Percentiles rank a stretch among this genome's conserved stretches.
Evolutionary conservation across 2,329 filamentous ascomycete species (phyloP).

Genomic region (Periconia sp.): DNA sequence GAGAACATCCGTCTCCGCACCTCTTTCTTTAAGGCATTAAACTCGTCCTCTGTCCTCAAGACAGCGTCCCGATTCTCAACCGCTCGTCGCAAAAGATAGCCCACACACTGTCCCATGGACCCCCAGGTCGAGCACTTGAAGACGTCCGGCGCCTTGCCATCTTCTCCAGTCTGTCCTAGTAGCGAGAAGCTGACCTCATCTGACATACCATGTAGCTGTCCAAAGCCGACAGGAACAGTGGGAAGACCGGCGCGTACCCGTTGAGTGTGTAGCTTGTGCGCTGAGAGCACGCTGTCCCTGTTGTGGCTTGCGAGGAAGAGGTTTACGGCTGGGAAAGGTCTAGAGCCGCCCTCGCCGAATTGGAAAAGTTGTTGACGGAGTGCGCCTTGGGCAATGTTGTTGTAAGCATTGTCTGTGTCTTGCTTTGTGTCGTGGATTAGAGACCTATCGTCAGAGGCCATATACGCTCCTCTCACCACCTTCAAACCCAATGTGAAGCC

Average conservation of each 20-base stretch:
- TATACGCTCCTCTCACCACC: constrained; percentile 64
- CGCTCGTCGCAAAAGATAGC: constrained; percentile 67
- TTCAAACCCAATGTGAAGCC: constrained; percentile 62
- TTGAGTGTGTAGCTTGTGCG: constrained; percentile 56
- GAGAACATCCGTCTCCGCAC: constrained; percentile 25
- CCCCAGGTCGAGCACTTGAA: constrained; percentile 67
- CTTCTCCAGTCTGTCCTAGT: constrained; percentile 25
- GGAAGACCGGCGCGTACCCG: constrained; percentile 45
- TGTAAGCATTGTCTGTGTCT: constrained; percentile 68
- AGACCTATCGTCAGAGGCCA: constrained; percentile 56
- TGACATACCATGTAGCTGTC: constrained; percentile 93
- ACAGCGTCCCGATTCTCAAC: constrained; percentile 68
- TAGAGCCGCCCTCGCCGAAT: constrained; percentile 22
- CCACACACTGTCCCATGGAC: constrained; percentile 74
- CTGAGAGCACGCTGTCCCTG: constrained; percentile 67
- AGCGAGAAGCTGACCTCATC: constrained; percentile 77
- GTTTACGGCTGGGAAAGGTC: constrained; percentile 51
- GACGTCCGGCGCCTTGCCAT: constrained; percentile 51
- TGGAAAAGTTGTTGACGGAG: constrained; percentile 33
- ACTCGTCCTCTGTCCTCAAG: constrained; percentile 49
- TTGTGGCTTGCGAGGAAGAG: constrained; percentile 87
- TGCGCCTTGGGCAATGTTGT: constrained; percentile 66
- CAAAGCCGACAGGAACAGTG: constrained; percentile 65
- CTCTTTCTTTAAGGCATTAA: constrained; percentile 32
- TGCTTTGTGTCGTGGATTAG: constrained; percentile 62